A percentile compares a stretch with the other conserved stretches of the same genome.
phyloP scores from a whole-genome alignment of 371 early-diverging fungal genomes.

The Conidiobolus coronatus region DNA sequence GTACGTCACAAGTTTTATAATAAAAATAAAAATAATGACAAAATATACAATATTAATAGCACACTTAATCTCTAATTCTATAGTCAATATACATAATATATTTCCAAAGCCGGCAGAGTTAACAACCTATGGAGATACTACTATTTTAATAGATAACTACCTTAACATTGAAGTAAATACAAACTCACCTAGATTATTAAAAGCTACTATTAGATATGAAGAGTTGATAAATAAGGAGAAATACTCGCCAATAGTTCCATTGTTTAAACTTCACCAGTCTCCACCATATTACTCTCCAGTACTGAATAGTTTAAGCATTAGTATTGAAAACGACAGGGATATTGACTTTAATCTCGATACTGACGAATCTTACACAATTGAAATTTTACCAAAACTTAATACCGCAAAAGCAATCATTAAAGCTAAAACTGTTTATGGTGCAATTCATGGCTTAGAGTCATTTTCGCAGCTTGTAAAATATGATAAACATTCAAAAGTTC shows the following conservation, averaged over 20 bases:
- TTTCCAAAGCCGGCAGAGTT: too few species aligned
- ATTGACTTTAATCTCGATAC: not conserved
- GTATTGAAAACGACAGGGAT: not conserved
- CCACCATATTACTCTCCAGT: not conserved
- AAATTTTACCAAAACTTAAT: not conserved
- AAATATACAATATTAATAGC: too few species aligned
- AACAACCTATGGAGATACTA: too few species aligned
- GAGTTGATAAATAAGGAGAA: not conserved
- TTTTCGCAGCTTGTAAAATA: constrained; percentile 34
- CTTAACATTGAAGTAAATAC: too few species aligned
- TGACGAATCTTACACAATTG: not conserved
- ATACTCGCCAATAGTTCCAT: not conserved
- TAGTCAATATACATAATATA: too few species aligned
- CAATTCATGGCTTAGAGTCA: constrained; percentile 48
- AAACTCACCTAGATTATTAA: too few species aligned
- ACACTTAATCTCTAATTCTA: too few species aligned
- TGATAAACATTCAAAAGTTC: constrained; percentile 4
- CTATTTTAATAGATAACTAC: too few species aligned
- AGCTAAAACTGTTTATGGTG: constrained; percentile 46
- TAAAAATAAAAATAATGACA: too few species aligned
- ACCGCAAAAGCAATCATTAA: constrained; percentile 14
- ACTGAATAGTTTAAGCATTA: not conserved
- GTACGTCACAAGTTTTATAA: too few species aligned
- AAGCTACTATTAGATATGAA: too few species aligned
- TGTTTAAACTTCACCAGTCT: not conserved